Percentiles rank a stretch among this genome's conserved stretches.
Evolutionary conservation across 768 basidiomycete species (phyloP).

Genomic region (Trametes maxima): DNA sequence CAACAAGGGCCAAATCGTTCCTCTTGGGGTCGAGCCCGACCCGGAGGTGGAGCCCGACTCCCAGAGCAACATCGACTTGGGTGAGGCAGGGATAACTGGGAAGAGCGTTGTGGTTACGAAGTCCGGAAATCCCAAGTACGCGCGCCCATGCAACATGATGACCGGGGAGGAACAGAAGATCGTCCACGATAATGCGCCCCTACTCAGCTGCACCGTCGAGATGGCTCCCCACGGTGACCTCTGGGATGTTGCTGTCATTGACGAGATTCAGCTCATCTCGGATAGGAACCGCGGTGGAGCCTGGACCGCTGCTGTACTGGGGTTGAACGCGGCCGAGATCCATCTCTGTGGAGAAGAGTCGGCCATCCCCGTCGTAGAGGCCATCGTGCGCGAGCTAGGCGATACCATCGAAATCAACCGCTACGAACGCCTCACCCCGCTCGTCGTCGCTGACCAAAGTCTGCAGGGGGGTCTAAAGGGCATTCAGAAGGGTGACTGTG

Average conservation of each 20-base stretch:
- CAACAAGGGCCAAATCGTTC: constrained; percentile 87
- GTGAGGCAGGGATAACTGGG: constrained; percentile 12
- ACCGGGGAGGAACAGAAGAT: constrained; percentile 91
- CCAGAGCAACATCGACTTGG: constrained; percentile 40
- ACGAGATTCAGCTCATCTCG: constrained; percentile 96
- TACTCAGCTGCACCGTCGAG: constrained; percentile 91
- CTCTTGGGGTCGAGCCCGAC: constrained; percentile 57
- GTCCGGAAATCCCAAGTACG: constrained; percentile 48
- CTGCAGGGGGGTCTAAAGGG: constrained; percentile 60
- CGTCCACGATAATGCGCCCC: constrained; percentile 53
- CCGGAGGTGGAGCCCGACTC: constrained; percentile 39
- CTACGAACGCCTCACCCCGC: constrained; percentile 88
- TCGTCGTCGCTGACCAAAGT: constrained; percentile 66
- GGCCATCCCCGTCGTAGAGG: constrained; percentile 77
- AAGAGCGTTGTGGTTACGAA: constrained; percentile 29
- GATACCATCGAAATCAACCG: constrained; percentile 79
- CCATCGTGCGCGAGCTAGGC: constrained; percentile 71
- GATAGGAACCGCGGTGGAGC: constrained; percentile 76
- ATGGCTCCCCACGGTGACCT: constrained; percentile 60
- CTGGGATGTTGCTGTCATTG: constrained; percentile 85
- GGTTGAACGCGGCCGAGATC: constrained; percentile 73
- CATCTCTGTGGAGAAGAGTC: constrained; percentile 97
- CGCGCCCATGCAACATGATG: constrained; percentile 76
- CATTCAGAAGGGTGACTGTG: constrained; percentile 83
- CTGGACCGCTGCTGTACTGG: constrained; percentile 85